Evolutionary conservation across 805 yeast species (phyloP), one percentile per base, ranked within the genome.

Genomic region (Candida coquimbonensis): DNA sequence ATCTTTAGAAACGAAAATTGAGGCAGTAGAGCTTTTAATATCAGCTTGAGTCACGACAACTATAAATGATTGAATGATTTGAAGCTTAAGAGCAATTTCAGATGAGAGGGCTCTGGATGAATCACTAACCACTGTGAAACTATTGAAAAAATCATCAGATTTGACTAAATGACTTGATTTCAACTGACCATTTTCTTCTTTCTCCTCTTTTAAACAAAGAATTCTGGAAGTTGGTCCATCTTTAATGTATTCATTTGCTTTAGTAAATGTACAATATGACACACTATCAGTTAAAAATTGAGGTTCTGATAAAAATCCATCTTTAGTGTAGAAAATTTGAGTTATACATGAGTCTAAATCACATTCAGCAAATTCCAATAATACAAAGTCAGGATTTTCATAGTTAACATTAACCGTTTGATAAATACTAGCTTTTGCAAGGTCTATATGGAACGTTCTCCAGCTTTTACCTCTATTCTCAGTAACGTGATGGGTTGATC

Each of bases 131-230:
- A 60, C 55, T 6, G 54, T 54, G 3, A 44, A 49, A 8, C 68
- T 53, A 32, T 65, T 53, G 61, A 77, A 77, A 56, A 69, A 76
- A 53, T 78, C 75, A 14, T 64, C 56, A 0, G 81, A 68, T 8
- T 56, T 51, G n/a, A 58, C 37, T 19, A 59, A 45, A 14, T 54
- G 43, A 12, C 67, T 60, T 33, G 76, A 59, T 9, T 51, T 41
- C 19, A 55, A 38, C 31, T 50, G 50, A 0, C 75, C 68, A 24
- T 65, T 66, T 5, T 62, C 54, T 9, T 66, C 68, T 44, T 66
- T 68, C 25, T 74, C 74, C 36, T 61, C 52, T 14, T 67, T 57
- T 50, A 83, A 73, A 35, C 74, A 60, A 12, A 79, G 56, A 4
- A 73, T 54, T 35, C 68, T 56, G 13, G 60, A 53, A 21, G 64